These are phyloP conservation scores for Calvatia gigantea DNA, from an alignment of 768 basidiomycete species.

Conservation along the genomic window DNA sequence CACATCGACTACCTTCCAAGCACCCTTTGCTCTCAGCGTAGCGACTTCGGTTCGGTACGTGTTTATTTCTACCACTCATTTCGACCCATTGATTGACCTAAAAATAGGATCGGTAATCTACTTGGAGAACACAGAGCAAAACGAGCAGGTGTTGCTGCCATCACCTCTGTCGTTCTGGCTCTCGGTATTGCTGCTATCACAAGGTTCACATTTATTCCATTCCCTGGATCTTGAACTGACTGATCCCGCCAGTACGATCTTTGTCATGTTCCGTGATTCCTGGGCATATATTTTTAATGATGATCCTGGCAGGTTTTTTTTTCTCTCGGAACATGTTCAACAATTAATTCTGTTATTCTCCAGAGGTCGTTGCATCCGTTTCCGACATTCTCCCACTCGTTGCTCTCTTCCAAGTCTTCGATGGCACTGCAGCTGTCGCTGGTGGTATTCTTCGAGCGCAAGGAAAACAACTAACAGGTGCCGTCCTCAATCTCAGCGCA, in stretches of 20 bases:
- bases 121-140: slow-evolving; percentile 75
- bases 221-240: not conserved
- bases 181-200: slow-evolving; percentile 61
- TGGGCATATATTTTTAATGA: slow-evolving; percentile 78
- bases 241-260: slow-evolving; percentile 38
- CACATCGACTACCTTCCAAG: slow-evolving; percentile 74
- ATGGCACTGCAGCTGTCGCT: slow-evolving; percentile 65
- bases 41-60: slow-evolving; percentile 80
- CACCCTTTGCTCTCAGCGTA: slow-evolving; percentile 77
- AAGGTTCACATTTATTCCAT: slow-evolving; percentile 38
- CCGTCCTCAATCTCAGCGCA: slow-evolving; percentile 73
- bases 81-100: not conserved
- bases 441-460: slow-evolving; percentile 79
- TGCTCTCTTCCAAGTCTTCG: slow-evolving; percentile 81
- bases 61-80: not conserved
- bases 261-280: slow-evolving; percentile 55
- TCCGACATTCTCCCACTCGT: slow-evolving; percentile 73
- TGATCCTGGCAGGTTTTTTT: slow-evolving; percentile 45
- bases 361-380: slow-evolving; percentile 57
- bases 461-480: slow-evolving; percentile 79
- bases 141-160: slow-evolving; percentile 68
- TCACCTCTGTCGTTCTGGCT: slow-evolving; percentile 62
- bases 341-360: not conserved
- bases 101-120: slow-evolving; percentile 76
- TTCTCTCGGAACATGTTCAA: not conserved